phyloP scores from a whole-genome alignment of 345 rosid genomes.

The Eucalyptus pauciflora region DNA sequence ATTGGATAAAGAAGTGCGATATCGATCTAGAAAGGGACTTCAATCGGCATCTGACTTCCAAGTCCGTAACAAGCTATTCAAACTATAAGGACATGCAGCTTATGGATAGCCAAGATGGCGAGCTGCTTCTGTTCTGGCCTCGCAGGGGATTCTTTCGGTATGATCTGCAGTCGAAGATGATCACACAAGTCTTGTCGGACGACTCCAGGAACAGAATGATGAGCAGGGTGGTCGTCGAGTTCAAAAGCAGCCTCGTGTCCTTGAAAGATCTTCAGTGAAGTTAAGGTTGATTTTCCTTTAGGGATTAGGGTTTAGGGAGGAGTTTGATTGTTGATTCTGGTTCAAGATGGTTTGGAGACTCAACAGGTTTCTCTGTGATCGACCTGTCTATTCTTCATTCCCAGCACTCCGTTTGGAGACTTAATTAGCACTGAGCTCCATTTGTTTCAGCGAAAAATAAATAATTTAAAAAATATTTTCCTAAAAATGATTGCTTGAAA shows the following conservation, averaged over 20 bases:
- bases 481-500: fast-evolving
- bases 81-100: background rate
- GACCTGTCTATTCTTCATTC: background rate
- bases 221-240: background rate
- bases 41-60: background rate
- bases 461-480: background rate
- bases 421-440: background rate
- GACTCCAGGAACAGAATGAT: background rate
- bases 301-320: background rate
- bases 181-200: background rate
- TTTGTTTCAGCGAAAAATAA: background rate
- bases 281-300: background rate
- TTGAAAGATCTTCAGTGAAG: background rate
- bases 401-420: background rate
- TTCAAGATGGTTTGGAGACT: background rate
- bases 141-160: background rate
- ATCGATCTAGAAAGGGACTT: background rate
- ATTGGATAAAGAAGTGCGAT: background rate
- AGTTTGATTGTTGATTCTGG: background rate
- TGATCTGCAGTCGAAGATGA: background rate
- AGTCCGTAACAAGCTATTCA: background rate
- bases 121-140: background rate
- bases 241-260: background rate
- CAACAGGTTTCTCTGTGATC: background rate
- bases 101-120: background rate